Evolutionary conservation across 148 eudicot species (phyloP).

Genomic region (Camellia lanceoleosa): DNA sequence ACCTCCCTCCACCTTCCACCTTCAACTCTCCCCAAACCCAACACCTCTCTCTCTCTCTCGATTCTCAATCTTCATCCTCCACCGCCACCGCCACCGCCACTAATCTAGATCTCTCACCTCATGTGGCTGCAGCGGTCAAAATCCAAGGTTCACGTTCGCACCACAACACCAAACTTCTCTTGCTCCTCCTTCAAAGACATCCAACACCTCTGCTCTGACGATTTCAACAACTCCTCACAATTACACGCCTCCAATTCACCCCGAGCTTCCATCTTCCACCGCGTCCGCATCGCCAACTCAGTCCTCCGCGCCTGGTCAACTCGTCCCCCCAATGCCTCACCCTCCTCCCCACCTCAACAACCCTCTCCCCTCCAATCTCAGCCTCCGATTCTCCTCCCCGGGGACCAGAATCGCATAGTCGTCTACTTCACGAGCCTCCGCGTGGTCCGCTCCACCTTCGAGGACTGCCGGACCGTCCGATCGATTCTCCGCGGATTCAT

Average conservation of each 20-base stretch:
- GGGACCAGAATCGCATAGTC: constrained; percentile 37
- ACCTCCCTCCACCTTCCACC: background rate
- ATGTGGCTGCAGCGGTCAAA: constrained; percentile 56
- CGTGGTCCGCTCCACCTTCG: constrained; percentile 65
- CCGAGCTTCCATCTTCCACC: constrained; percentile 58
- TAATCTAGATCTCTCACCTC: constrained; percentile 1
- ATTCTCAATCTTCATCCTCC: background rate
- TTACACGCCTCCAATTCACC: constrained; percentile 1
- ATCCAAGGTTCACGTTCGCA: constrained; percentile 27
- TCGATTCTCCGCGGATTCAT: constrained; percentile 54
- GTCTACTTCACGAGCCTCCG: constrained; percentile 72
- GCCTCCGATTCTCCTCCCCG: constrained; percentile 25
- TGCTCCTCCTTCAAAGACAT: constrained; percentile 82
- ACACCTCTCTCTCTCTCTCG: background rate
- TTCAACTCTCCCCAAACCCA: background rate
- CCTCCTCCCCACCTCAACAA: constrained; percentile 16
- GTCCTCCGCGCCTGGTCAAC: constrained; percentile 42
- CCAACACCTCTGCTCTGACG: constrained; percentile 41
- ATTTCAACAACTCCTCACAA: constrained; percentile 16
- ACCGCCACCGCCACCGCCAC: background rate
- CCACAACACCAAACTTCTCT: constrained; percentile 26
- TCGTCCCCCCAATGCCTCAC: background rate
- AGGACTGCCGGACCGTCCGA: constrained; percentile 55
- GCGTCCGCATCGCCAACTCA: constrained; percentile 44
- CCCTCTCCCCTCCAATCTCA: constrained; percentile 52